phyloP scores from a whole-genome alignment of 1,284 basidiomycete species.

The Marasmius oreades region DNA sequence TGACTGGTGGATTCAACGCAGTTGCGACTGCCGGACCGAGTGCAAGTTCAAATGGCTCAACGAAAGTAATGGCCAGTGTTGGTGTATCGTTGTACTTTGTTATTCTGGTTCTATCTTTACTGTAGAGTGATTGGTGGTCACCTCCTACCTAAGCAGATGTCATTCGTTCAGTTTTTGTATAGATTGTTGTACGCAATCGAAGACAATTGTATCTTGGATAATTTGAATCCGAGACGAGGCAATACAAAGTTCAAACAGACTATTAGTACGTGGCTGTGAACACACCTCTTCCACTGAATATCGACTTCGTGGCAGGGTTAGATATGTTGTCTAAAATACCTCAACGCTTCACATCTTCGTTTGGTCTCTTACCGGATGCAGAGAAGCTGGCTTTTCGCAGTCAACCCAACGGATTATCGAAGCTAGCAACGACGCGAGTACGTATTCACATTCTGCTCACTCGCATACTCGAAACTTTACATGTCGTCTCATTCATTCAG shows the following conservation, averaged over 20 bases:
- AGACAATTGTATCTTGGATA: too few relatives aligned
- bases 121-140: too few relatives aligned
- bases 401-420: slow-evolving; percentile 73
- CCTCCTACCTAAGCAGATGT: too few relatives aligned
- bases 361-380: slow-evolving; percentile 81
- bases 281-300: not conserved
- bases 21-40: slow-evolving; percentile 32
- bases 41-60: slow-evolving; percentile 10
- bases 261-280: not conserved
- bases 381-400: slow-evolving; percentile 86
- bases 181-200: too few relatives aligned
- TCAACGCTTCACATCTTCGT: slow-evolving; percentile 68
- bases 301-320: slow-evolving; percentile 8
- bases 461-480: not conserved
- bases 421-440: slow-evolving; percentile 69
- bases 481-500: slow-evolving; percentile 32
- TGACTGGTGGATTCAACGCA: slow-evolving; percentile 39
- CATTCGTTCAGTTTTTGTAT: too few relatives aligned
- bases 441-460: slow-evolving; percentile 25
- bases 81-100: slow-evolving; percentile 20
- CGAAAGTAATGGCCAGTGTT: slow-evolving; percentile 17
- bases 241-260: too few relatives aligned
- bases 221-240: too few relatives aligned
- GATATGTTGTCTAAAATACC: slow-evolving; percentile 64
- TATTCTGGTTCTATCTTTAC: slow-evolving; percentile 3